Conservation (phyloP, 805 yeast genomes). For the Kazachstania viticola region DNA sequence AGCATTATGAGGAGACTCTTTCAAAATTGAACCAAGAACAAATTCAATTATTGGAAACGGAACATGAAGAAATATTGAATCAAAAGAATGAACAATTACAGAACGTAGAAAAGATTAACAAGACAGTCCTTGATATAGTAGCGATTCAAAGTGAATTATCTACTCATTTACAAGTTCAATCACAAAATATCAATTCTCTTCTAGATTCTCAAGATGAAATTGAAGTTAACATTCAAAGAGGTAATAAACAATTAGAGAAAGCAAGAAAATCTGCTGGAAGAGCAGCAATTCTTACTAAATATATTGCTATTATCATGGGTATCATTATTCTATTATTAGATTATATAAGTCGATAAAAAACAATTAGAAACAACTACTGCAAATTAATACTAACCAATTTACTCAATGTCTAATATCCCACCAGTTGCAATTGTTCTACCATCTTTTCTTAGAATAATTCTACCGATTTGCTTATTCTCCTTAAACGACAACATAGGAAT, state of each 20-base stretch:
- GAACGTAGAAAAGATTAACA: conserved; percentile 49
- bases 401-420: conserved; percentile 55
- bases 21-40: conserved; percentile 38
- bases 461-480: conserved; percentile 86
- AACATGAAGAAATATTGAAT: conserved; percentile 43
- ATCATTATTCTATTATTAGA: conserved; percentile 45
- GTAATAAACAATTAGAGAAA: conserved; percentile 56
- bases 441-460: conserved; percentile 95
- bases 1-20: conserved; percentile 27
- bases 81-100: conserved; percentile 48
- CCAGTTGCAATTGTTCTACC: conserved; percentile 97
- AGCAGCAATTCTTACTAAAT: conserved; percentile 46
- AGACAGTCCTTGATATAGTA: conserved; percentile 59
- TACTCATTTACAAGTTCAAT: conserved; percentile 60
- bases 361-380: too few relatives aligned
- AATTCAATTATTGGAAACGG: conserved; percentile 43
- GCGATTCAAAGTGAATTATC: conserved; percentile 65
- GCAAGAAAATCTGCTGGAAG: conserved; percentile 58
- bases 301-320: conserved; percentile 44
- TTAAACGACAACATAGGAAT: conserved; percentile 80
- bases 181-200: conserved; percentile 52
- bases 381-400: background rate
- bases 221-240: conserved; percentile 51
- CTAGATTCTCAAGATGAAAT: conserved; percentile 59
- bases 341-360: conserved; percentile 27